Conservation (phyloP, 2,329 filamentous ascomycete genomes). For the Sporothrix inflata region DNA sequence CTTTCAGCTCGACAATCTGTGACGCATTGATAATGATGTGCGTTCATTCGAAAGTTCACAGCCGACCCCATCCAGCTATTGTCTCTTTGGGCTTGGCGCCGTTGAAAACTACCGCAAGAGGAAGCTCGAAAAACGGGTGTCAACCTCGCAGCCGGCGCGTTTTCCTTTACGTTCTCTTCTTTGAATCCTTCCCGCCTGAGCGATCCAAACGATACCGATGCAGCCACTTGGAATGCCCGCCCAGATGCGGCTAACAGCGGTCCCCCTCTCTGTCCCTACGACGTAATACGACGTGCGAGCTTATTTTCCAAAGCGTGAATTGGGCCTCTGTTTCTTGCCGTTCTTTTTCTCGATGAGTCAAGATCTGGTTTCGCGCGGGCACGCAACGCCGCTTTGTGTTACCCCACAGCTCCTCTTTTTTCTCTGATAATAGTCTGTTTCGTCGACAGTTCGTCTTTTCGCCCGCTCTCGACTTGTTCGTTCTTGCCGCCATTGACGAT, state of each 20-base stretch:
- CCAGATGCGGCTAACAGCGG: conserved; percentile 16
- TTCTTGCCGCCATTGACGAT: not conserved
- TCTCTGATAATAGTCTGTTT: not conserved
- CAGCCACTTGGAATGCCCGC: not conserved
- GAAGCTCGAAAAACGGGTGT: not conserved
- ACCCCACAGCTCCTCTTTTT: not conserved
- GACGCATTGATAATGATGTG: conserved; percentile 7
- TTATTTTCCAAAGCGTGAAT: too few species aligned
- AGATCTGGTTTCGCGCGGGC: not conserved
- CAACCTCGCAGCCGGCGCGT: not conserved
- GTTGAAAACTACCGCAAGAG: not conserved
- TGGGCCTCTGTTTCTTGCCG: not conserved
- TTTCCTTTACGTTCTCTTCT: not conserved
- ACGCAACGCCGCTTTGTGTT: not conserved
- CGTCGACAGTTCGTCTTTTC: not conserved
- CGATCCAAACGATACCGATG: not conserved
- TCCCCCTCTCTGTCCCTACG: not conserved
- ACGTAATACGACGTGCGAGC: too few species aligned
- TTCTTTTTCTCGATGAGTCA: conserved; percentile 7
- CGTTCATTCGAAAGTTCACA: not conserved
- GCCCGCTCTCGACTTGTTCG: not conserved
- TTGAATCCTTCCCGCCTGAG: not conserved
- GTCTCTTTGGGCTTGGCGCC: not conserved
- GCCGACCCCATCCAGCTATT: not conserved
- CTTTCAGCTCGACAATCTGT: not conserved